These are phyloP conservation scores for Pseudoperonospora humuli DNA, from an alignment of 352 stramenopile genomes.

Conservation along the genomic window DNA sequence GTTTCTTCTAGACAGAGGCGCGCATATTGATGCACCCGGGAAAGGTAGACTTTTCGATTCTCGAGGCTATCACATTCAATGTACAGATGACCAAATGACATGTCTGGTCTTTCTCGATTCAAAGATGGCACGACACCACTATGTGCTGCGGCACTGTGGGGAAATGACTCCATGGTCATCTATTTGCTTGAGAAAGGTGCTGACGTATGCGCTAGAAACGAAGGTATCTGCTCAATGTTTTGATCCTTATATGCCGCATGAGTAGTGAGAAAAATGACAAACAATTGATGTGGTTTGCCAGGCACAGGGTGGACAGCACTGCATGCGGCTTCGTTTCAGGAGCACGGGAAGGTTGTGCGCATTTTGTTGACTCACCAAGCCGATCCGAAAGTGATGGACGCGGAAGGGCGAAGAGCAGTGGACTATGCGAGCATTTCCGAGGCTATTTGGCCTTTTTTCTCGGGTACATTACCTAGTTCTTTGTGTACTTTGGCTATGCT, in stretches of 20 bases:
- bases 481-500: no score
- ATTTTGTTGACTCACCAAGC: constrained; percentile 42
- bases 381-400: constrained; percentile 35
- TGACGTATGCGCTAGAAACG: constrained; percentile 40
- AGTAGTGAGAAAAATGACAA: not conserved
- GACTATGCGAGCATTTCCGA: no score
- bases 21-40: constrained; percentile 39
- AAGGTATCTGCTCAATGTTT: no score
- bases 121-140: constrained; percentile 57
- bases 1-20: constrained; percentile 42
- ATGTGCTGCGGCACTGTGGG: constrained; percentile 52
- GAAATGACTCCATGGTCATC: constrained; percentile 56
- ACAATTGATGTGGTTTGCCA: constrained; percentile 5
- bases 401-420: constrained; percentile 35
- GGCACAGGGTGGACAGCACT: constrained; percentile 59
- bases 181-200: constrained; percentile 56
- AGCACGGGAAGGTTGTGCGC: constrained; percentile 55
- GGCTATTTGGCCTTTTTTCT: no score
- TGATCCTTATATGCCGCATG: no score
- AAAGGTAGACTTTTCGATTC: constrained; percentile 25
- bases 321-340: constrained; percentile 65
- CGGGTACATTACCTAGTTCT: no score
- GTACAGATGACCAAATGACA: no score
- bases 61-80: no score
- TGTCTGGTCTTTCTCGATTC: not conserved